Base-by-base conservation (phyloP, 1,139 yeast species). In the Geotrichum candidum region DNA sequence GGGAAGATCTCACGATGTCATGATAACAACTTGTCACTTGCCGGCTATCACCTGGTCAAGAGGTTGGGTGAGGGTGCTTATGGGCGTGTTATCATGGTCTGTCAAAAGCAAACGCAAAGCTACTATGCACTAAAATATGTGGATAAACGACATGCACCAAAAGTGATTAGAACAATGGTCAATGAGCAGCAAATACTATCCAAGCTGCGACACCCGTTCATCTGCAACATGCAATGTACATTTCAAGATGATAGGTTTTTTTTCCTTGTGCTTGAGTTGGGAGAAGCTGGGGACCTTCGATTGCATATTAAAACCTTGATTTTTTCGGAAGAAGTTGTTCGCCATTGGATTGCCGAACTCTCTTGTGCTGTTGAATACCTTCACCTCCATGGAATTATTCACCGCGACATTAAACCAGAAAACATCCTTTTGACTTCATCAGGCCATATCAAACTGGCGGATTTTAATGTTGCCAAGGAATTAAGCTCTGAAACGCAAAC, bases 201-300 rank as follows among this genome's bases (percentile, higher is more conserved):
- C n/a, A 77, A 78, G 48, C 78, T 86, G 45, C 80, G 82, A 65
- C 96, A 90, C 72, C 90, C 89, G 15, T 88, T 89, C 67, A 87
- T 90, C 61, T 96, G 90, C 54, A 88, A 87, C 72, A 76, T 90
- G 33, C 87, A 82, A 68, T 89, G 87, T 71, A 92, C 96, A 1
- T 87, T 90, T 67, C 96, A 90, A 74, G 96, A 90, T 73, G 78
- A 81, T 55, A 79, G 83, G 53, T 88, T 87, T 70, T 80, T 89
- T 53, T 90, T 88, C 71, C 75, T 90, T 61, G 81, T 89, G 13
- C 75, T 90, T 63, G 96, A 90, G 68, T 88, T 87, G 69, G 82
- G 89, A 64, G 88, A 87, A 51, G 96, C 96, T n/a, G 97, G 97
- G 9, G 97, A 90, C 72, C 74, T 90, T 52, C 87, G 92, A 68